Base-by-base conservation (phyloP, 2,329 filamentous ascomycete species). In the Epicoccum sorghinum region DNA sequence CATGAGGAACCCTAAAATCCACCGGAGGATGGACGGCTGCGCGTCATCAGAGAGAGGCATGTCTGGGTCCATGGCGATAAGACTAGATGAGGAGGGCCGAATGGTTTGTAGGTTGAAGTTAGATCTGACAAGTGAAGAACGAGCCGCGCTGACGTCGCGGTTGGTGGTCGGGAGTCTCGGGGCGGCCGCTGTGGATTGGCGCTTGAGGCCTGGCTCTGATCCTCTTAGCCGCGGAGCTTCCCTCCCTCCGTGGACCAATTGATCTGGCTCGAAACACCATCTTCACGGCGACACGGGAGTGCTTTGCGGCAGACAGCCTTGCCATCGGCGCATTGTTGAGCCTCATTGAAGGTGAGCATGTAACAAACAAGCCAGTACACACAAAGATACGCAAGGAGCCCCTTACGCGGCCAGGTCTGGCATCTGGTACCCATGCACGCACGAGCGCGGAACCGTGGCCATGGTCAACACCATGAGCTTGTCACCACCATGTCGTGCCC, bases 1-100 rank as follows among this genome's bases (percentile, higher is more conserved):
- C 55, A 96, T 86, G 48, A 97, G 82, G 80, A 97, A 97, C 64
- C 90, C 91, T 55, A 93, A 81, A 59, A 95, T 82, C 81, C 95
- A 96, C 78, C 92, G 93, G 78, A 96, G 82, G 60, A 86, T 75
- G 29, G 76, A 75, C 10, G 76, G 79, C 44, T 66, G 64, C 12
- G 60, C 56, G 27, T 63, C 68, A 55, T 22, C 58, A 24, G 57
- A 61, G 55, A 61, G 22, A 14, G 70, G 67, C 24, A 59, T 47
- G 47, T 73, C 65, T 48, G 69, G 67, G 48, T 72, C 70, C 69
- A 73, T 74, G 44, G 49, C 25, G 40, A n/a, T 37, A 23, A 14
- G 10, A 10, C 39, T 29, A 24, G 22, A 8, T 10, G 18, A 35
- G 48, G 18, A 29, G 22, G 30, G 8, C 41, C 22, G 33, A 52